phyloP scores from a whole-genome alignment of 1,139 yeast genomes.

The Candida pseudoviswanathii region DNA sequence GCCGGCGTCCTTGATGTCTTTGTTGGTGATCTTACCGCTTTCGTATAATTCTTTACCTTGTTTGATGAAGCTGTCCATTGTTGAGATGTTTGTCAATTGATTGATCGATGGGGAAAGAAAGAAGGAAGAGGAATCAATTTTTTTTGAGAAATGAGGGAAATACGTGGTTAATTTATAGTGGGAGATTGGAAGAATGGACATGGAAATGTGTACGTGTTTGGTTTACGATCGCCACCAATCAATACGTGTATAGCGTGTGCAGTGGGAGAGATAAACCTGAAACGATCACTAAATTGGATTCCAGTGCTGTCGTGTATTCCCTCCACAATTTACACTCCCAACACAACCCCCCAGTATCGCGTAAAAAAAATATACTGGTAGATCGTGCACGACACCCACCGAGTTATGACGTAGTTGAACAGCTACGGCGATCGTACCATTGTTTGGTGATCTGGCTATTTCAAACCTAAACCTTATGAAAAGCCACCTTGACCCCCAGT shows the following conservation, averaged over 20 bases:
- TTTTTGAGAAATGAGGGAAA: neutral
- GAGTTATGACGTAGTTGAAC: no score
- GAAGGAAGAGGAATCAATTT: neutral
- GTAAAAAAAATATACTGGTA: no score
- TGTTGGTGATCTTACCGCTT: conserved; percentile 19
- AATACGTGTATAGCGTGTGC: neutral
- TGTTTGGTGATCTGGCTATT: no score
- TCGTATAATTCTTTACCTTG: conserved; percentile 18
- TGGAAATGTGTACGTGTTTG: neutral
- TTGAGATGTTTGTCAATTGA: conserved; percentile 3
- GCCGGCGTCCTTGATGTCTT: conserved; percentile 40
- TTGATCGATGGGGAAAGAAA: conserved; percentile 2
- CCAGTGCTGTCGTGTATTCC: neutral
- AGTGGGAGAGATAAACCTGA: neutral
- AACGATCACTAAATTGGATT: conserved; percentile 3
- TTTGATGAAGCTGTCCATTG: conserved; percentile 17
- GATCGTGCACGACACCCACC: no score
- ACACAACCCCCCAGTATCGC: no score
- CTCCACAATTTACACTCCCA: neutral
- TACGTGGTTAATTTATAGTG: conserved; percentile 4
- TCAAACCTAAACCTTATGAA: no score
- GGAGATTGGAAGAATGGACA: neutral
- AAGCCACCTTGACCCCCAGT: no score
- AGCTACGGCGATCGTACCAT: no score
- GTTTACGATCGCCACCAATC: neutral